Conservation (phyloP, 441 rosid species). For the Brassica balearica region DNA sequence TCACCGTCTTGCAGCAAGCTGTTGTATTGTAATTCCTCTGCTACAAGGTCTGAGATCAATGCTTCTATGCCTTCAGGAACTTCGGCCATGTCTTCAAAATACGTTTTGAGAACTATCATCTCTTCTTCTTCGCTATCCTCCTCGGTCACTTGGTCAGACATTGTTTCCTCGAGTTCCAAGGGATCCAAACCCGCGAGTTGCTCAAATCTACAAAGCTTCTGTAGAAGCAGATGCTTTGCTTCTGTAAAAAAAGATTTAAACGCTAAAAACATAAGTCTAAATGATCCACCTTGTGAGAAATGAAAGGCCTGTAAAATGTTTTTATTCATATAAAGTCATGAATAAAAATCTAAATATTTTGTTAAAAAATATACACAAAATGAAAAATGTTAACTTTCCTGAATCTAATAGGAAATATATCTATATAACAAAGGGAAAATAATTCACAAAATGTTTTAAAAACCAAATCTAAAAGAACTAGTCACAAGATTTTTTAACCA, state of each 20-base stretch:
- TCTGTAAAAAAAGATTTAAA: conserved; percentile 50
- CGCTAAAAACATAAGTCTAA: conserved; percentile 22
- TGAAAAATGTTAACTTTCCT: conserved; percentile 6
- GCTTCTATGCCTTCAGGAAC: conserved; percentile 62
- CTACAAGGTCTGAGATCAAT: conserved; percentile 64
- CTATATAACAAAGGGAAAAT: not conserved
- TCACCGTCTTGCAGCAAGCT: conserved; percentile 30
- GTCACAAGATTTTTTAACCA: not conserved
- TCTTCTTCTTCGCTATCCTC: conserved; percentile 34
- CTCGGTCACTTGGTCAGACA: conserved; percentile 54
- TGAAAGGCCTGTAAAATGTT: not conserved
- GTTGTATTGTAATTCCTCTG: conserved; percentile 55
- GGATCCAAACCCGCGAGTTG: conserved; percentile 78
- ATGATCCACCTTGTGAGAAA: conserved; percentile 12
- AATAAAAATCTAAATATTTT: conserved; percentile 14
- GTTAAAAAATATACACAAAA: conserved; percentile 11
- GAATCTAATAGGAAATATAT: not conserved
- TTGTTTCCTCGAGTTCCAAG: conserved; percentile 73
- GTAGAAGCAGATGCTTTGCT: conserved; percentile 74
- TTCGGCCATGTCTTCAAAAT: conserved; percentile 39
- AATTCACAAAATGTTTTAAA: not conserved
- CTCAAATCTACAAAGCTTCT: conserved; percentile 85
- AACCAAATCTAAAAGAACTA: not conserved
- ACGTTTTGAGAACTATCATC: conserved; percentile 47
- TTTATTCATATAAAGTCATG: conserved; percentile 18